Evolutionary conservation across 2,329 filamentous ascomycete genomes (phyloP), one percentile per base, ranked within the genome.

Genomic region (Niveomyces coronatus): DNA sequence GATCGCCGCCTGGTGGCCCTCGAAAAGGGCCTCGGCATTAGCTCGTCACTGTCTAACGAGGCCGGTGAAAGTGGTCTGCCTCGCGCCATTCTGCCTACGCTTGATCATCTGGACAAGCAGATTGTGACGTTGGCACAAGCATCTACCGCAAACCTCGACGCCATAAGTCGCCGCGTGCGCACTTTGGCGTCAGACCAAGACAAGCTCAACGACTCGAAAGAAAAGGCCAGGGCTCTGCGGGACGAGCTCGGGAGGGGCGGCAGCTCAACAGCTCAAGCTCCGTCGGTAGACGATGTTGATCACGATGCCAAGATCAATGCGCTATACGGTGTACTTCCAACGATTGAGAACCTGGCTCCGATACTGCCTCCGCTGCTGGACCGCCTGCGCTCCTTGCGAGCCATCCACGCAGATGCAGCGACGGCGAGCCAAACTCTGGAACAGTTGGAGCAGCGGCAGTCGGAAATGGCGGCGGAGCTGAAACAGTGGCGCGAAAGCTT

Each of bases 261-360:
- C 24, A 17, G 22, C 16, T 9, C 33, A 8, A 16, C 33, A 2
- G 64, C 56, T 8, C 55, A 63, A 4, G 49, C 61, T 2, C 53
- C 62, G 4, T 62, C 67, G 15, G 50, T 53, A 8, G 57, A 73
- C 40, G 68, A 80, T 45, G 64, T 70, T 8, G 86, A 94, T 49
- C 83, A 93, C 50, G 72, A 79, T 28, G 72, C 84, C 37, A 94
- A 94, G 57, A 83, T 98, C 56, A 91, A 94, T 47, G 85, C 88
- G 2, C 73, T 98, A 5, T 95, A 95, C 59, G 82, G 84, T 1
- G 85, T 86, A 3, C 66, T 98, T 13, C 82, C 87, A 2, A 91
- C 85, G 0, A 91, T 98, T 42, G 87, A 94, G 59, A 83, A 73
- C 40, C 69, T 98, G 7, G 74, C 85, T 5, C 91, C 91, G 1